These are phyloP conservation scores for Cyamopsis tetragonoloba DNA, from an alignment of 306 rosid species.

Conservation along the genomic window DNA sequence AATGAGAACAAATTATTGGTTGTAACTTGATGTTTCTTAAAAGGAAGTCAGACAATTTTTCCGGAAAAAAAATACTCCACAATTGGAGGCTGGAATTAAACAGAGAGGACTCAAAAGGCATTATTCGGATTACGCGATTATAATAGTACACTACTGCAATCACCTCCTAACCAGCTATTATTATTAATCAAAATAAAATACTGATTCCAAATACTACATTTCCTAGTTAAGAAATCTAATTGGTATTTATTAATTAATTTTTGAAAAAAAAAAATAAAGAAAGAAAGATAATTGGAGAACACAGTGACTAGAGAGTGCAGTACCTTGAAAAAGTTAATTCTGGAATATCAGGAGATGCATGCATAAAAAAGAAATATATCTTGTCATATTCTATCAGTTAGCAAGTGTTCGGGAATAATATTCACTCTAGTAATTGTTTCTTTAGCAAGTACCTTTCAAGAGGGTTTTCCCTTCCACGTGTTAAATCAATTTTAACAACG, in stretches of 20 bases:
- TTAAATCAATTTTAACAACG: constrained; percentile 77
- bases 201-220: neutral
- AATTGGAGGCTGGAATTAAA: neutral
- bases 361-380: constrained; percentile 31
- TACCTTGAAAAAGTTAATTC: constrained; percentile 82
- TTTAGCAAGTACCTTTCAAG: constrained; percentile 57
- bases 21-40: neutral
- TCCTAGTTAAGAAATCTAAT: neutral
- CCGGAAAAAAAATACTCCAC: neutral
- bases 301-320: constrained; percentile 1
- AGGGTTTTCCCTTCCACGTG: constrained; percentile 73
- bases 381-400: constrained; percentile 17
- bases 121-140: neutral
- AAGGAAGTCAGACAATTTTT: neutral
- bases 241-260: neutral
- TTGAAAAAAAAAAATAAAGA: neutral
- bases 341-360: constrained; percentile 48
- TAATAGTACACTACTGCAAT: neutral
- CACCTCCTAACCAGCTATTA: neutral
- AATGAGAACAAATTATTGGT: neutral
- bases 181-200: neutral
- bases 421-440: constrained; percentile 3
- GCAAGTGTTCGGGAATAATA: neutral
- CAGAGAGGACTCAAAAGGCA: neutral
- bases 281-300: neutral